These are phyloP conservation scores for Aspergillus alliaceus DNA, from an alignment of 2,329 filamentous ascomycete species.

Conservation along the genomic window DNA sequence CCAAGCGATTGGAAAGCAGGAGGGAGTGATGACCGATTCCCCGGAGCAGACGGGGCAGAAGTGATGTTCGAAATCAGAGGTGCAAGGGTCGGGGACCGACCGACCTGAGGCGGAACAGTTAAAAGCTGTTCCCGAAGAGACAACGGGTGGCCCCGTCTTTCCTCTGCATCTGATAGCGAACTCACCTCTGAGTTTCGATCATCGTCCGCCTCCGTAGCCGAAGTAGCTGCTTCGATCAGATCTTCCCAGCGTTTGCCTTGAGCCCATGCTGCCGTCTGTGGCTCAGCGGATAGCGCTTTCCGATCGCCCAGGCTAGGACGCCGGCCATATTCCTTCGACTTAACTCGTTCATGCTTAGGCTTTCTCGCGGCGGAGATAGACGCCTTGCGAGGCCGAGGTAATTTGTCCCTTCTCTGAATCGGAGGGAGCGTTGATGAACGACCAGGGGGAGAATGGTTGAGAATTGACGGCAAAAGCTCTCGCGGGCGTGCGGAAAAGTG, in stretches of 20 bases:
- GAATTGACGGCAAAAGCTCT: conserved; percentile 78
- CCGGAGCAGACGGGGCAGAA: conserved; percentile 40
- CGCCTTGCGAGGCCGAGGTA: conserved; percentile 75
- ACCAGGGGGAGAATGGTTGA: conserved; percentile 75
- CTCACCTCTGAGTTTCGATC: conserved; percentile 79
- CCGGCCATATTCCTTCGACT: conserved; percentile 72
- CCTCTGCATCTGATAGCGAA: conserved; percentile 8
- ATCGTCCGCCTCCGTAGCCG: conserved; percentile 85
- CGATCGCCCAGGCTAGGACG: conserved; percentile 72
- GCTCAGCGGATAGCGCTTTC: conserved; percentile 85
- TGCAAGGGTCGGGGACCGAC: conserved; percentile 41
- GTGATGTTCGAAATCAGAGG: conserved; percentile 40
- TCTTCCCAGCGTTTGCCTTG: conserved; percentile 95
- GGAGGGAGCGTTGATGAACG: conserved; percentile 87
- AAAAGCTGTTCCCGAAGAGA: conserved; percentile 13
- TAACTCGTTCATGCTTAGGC: conserved; percentile 76
- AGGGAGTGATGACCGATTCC: conserved; percentile 63
- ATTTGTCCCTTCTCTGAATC: conserved; percentile 70
- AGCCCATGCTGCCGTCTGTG: conserved; percentile 67
- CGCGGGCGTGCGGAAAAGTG: conserved; percentile 64
- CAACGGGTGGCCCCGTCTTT: not conserved
- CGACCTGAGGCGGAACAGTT: conserved; percentile 28
- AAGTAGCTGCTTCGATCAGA: conserved; percentile 89
- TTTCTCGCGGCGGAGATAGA: conserved; percentile 76
- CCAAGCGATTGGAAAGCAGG: conserved; percentile 54